These are phyloP conservation scores for Spraguea lophii DNA, from an alignment of 371 early-diverging fungal species.

Conservation along the genomic window DNA sequence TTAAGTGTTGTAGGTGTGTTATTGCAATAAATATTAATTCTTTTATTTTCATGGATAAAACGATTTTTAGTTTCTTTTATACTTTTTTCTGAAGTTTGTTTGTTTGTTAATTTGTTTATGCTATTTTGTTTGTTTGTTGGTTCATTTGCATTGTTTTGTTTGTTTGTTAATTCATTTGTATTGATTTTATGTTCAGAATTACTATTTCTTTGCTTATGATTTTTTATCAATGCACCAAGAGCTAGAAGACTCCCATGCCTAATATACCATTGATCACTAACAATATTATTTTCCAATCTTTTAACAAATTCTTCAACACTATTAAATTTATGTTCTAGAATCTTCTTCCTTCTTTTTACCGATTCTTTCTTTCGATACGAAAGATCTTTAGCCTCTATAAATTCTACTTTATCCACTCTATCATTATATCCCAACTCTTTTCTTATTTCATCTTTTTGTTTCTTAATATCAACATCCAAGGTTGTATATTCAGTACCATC, in stretches of 20 bases:
- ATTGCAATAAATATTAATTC: not conserved
- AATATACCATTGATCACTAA: slow-evolving; percentile 35
- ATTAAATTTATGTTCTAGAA: slow-evolving; percentile 7
- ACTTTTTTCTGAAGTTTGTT: not conserved
- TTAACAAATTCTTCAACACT: slow-evolving; percentile 35
- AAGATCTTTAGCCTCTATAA: slow-evolving; percentile 13
- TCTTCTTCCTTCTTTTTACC: slow-evolving; percentile 1
- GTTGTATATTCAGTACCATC: slow-evolving; percentile 13
- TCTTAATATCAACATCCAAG: not conserved
- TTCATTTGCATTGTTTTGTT: not conserved
- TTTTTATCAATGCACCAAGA: slow-evolving; percentile 19
- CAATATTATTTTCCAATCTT: slow-evolving; percentile 19
- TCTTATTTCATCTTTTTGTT: slow-evolving; percentile 10
- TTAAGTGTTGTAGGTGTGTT: not conserved
- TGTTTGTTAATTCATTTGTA: not conserved
- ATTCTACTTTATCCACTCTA: not conserved
- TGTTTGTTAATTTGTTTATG: not conserved
- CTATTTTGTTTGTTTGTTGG: not conserved
- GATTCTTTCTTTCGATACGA: slow-evolving; percentile 6
- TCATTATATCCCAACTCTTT: slow-evolving; percentile 15
- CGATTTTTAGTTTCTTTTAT: not conserved
- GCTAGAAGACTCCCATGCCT: slow-evolving; percentile 40
- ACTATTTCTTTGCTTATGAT: not conserved
- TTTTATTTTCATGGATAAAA: not conserved
- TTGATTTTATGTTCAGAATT: not conserved